Base-by-base conservation (phyloP, 2,329 filamentous ascomycete genomes). In the Rugonectria rugulosa region DNA sequence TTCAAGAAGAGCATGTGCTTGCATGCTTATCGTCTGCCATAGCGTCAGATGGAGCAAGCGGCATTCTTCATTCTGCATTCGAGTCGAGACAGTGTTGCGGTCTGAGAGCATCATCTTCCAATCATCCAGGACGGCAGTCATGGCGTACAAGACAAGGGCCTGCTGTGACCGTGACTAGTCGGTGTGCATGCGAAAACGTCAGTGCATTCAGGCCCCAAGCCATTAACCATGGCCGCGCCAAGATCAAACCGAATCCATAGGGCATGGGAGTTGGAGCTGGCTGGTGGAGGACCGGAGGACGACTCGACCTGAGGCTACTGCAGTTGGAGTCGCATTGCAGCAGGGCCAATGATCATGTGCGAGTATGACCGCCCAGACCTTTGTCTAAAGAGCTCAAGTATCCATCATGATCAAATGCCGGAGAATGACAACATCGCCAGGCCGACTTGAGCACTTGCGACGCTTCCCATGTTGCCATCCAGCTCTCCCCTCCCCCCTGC, bases 371-470 rank as follows among this genome's bases (percentile, higher is more conserved):
- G 36, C 34, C n/a, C 23, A 36, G 29, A 31, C 43, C 29, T 9
- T 32, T 32, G 29, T 43, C 20, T n/a, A n/a, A n/a, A n/a, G n/a
- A n/a, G n/a, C n/a, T n/a, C n/a, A n/a, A n/a, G n/a, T n/a, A n/a
- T n/a, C n/a, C n/a, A n/a, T n/a, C 44, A 43, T 20, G 12, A 32
- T 21, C 31, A 49, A 53, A 49, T 53, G 49, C 48, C 38, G 54
- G 31, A n/a, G n/a, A n/a, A 49, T 42, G 29, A 27, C n/a, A 24
- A 36, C 56, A 41, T 43, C 41, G 36, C 41, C 29, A 38, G 41
- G 50, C 36, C 55, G 46, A 60, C 48, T 60, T n/a, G n/a, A 34
- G 34, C 50, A 50, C 19, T 50, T 34, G 42, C 23, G 40, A 43
- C 21, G 34, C 37, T 23, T 41, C 24, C 17, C 41, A 20, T 17